A percentile compares a stretch with the other conserved stretches of the same genome.
phyloP scores from a whole-genome alignment of 2,329 filamentous ascomycete species.

The Cordyceps sp. region DNA sequence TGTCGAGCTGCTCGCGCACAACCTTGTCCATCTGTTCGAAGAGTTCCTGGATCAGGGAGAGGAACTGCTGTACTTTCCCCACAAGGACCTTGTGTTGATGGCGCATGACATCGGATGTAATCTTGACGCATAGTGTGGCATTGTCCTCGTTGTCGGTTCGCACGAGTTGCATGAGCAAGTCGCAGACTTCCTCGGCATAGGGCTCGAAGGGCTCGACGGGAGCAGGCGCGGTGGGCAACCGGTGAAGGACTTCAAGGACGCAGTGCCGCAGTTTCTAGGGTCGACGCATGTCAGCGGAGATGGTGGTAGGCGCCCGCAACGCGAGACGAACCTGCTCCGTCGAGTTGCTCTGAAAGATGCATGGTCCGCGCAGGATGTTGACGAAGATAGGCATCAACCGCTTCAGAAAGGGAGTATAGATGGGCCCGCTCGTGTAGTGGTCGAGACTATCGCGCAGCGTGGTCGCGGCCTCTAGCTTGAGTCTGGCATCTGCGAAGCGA shows the following conservation, averaged over 20 bases:
- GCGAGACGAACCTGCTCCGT: conserved; percentile 56
- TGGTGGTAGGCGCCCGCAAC: background rate
- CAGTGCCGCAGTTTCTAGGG: conserved; percentile 73
- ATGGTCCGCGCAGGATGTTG: conserved; percentile 66
- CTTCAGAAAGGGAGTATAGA: conserved; percentile 68
- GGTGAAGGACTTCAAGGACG: conserved; percentile 85
- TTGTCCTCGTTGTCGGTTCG: conserved; percentile 95
- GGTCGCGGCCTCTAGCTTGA: conserved; percentile 67
- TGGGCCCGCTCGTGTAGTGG: conserved; percentile 60
- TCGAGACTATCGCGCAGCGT: conserved; percentile 87
- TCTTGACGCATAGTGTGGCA: conserved; percentile 95
- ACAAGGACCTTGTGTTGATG: conserved; percentile 72
- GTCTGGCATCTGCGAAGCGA: conserved; percentile 49
- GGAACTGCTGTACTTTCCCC: conserved; percentile 72
- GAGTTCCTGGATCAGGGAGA: conserved; percentile 85
- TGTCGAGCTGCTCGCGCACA: conserved; percentile 90
- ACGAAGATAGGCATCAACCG: conserved; percentile 84
- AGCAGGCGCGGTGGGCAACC: conserved; percentile 54
- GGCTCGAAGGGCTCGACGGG: conserved; percentile 71
- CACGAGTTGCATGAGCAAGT: conserved; percentile 77
- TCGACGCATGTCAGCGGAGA: conserved; percentile 5
- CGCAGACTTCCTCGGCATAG: conserved; percentile 76
- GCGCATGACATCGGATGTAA: conserved; percentile 89
- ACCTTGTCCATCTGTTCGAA: conserved; percentile 91
- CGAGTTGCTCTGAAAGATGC: conserved; percentile 81